Conservation (phyloP, 129 eudicot species). For the Daucus carota region DH1_v3.0 NC_030387.2:31932501-31933000, state of each 20-base stretch:
- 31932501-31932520: no score
- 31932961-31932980: background rate
- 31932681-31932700: constrained; percentile 99
- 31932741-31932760: background rate
- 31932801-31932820: background rate
- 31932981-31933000: background rate
- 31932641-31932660: no score
- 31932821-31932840: background rate
- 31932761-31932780: no score
- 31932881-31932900: background rate
- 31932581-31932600: no score
- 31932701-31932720: constrained; percentile 80
- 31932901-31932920: background rate
- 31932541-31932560: no score
- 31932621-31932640: no score
- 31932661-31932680: constrained; percentile 65
- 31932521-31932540: no score
- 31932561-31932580: no score
- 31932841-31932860: background rate
- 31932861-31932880: background rate
- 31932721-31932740: constrained; percentile 73
- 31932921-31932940: background rate
- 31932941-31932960: background rate
- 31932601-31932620: no score
- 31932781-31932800: no score